These are phyloP conservation scores for Teunomyces panamensis DNA, from an alignment of 805 yeast genomes.

Conservation along the genomic window DNA sequence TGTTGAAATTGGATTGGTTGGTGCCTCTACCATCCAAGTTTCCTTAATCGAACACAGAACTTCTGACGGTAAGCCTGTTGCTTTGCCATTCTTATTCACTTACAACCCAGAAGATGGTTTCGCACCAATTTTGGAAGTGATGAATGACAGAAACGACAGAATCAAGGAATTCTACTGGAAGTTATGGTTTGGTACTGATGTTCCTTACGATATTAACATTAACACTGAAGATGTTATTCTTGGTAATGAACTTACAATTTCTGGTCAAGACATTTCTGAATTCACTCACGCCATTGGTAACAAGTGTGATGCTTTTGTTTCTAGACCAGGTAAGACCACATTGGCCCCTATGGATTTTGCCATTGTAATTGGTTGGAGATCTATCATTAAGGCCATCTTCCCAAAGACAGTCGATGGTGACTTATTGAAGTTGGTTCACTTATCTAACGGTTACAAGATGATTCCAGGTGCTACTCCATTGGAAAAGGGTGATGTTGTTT, in stretches of 20 bases:
- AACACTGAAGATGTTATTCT: conserved; percentile 69
- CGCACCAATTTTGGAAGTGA: conserved; percentile 88
- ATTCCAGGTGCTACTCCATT: conserved; percentile 87
- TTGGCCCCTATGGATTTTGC: conserved; percentile 99
- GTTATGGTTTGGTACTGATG: conserved; percentile 78
- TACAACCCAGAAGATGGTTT: conserved; percentile 88
- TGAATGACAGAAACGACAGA: conserved; percentile 87
- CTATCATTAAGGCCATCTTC: conserved; percentile 97
- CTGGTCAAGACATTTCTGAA: conserved; percentile 77
- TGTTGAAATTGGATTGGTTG: conserved; percentile 56
- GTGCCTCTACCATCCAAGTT: conserved; percentile 57
- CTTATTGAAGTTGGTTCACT: conserved; percentile 86
- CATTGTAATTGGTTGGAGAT: conserved; percentile 97
- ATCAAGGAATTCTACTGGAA: conserved; percentile 97
- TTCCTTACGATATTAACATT: conserved; percentile 63
- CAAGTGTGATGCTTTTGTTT: conserved; percentile 92
- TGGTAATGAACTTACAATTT: conserved; percentile 67
- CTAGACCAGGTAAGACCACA: conserved; percentile 78
- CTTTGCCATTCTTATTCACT: conserved; percentile 72
- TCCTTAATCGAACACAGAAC: conserved; percentile 86
- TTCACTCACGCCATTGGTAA: conserved; percentile 97
- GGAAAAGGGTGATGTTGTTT: conserved; percentile 81
- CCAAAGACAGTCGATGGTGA: conserved; percentile 97
- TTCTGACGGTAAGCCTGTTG: conserved; percentile 68
- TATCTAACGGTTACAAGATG: conserved; percentile 93